phyloP scores from a whole-genome alignment of 1,139 yeast genomes.

The Hanseniaspora sp. region DNA sequence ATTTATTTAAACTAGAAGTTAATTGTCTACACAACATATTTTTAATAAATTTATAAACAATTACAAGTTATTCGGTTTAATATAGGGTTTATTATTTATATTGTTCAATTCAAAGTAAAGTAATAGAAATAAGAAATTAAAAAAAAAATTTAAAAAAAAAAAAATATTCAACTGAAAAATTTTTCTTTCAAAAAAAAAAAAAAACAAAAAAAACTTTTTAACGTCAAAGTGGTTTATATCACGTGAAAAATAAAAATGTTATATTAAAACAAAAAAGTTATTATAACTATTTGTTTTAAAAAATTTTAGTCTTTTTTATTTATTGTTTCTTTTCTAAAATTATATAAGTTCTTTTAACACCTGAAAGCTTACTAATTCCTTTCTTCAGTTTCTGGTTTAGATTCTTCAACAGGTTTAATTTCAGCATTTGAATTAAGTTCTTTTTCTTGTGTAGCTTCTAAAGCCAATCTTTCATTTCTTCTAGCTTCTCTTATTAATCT shows the following conservation, averaged over 20 bases:
- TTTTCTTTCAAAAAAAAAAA: background rate
- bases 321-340: too few species aligned
- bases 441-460: slow-evolving; percentile 3
- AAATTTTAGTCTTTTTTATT: background rate
- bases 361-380: background rate
- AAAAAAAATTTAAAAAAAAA: background rate
- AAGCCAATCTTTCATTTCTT: slow-evolving; percentile 14
- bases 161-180: background rate
- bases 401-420: background rate
- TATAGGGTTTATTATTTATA: too few species aligned
- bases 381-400: background rate
- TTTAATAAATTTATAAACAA: background rate
- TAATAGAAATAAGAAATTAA: too few species aligned
- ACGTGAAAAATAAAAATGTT: too few species aligned
- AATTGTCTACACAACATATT: slow-evolving; percentile 1
- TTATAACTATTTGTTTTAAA: background rate
- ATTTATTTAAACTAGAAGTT: background rate
- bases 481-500: slow-evolving; percentile 12
- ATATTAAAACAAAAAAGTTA: too few species aligned
- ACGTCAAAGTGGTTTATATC: background rate
- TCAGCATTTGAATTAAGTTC: slow-evolving; percentile 2
- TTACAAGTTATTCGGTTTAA: too few species aligned
- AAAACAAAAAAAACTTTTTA: background rate
- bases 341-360: too few species aligned
- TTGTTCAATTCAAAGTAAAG: too few species aligned